phyloP scores from a whole-genome alignment of 179 eudicot species.

The Actinidia arguta region DNA sequence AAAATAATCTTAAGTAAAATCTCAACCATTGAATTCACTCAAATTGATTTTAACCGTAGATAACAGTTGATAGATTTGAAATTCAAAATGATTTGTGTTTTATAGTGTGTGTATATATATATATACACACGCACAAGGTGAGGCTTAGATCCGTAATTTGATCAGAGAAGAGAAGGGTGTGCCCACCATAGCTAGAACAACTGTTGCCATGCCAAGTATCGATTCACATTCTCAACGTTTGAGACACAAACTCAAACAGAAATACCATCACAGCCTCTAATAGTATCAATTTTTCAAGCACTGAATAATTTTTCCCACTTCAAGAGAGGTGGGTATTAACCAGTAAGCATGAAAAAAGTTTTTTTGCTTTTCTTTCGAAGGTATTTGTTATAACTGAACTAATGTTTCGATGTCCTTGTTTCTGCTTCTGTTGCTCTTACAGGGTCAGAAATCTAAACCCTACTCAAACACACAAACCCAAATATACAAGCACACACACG shows the following conservation, averaged over 20 bases:
- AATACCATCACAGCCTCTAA: background rate
- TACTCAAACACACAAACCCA: background rate
- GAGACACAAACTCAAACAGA: background rate
- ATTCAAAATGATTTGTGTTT: too few species aligned
- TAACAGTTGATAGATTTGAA: too few species aligned
- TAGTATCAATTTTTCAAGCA: background rate
- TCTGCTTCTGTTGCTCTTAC: too few species aligned
- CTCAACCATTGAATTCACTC: too few species aligned
- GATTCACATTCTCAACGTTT: background rate
- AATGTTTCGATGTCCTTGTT: too few species aligned
- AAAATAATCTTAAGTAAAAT: too few species aligned
- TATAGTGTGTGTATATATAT: too few species aligned
- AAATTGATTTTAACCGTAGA: too few species aligned
- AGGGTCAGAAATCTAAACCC: too few species aligned
- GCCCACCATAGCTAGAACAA: constrained; percentile 4
- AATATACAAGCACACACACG: background rate
- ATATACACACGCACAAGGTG: too few species aligned
- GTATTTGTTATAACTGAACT: too few species aligned
- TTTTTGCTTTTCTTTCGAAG: too few species aligned
- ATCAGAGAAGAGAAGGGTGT: background rate
- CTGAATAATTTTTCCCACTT: background rate
- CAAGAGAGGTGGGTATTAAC: background rate
- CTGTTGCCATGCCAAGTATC: background rate
- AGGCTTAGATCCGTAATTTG: background rate
- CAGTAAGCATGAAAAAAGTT: background rate